Evolutionary conservation across 2,329 filamentous ascomycete species (phyloP).

Genomic region (Albifimbria verrucaria): DNA sequence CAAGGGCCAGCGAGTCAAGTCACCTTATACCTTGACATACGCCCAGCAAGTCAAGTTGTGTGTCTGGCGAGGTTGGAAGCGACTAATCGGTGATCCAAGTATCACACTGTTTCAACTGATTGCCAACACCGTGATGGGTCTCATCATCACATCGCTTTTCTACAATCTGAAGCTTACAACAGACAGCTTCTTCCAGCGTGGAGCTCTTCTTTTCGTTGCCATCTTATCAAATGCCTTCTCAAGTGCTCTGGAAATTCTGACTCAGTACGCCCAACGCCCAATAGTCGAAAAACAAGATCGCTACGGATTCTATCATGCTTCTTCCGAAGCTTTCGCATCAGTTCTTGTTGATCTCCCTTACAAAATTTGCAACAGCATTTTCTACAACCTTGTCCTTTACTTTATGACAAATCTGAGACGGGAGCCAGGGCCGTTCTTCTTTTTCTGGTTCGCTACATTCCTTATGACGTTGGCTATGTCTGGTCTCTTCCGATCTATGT

Average conservation of each 20-base stretch:
- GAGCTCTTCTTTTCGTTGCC: constrained; percentile 50
- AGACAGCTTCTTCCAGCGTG: constrained; percentile 40
- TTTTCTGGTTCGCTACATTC: constrained; percentile 44
- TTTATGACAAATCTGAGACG: constrained; percentile 45
- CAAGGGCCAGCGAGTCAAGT: constrained; percentile 39
- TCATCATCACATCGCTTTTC: constrained; percentile 51
- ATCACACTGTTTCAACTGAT: constrained; percentile 8
- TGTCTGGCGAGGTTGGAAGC: constrained; percentile 35
- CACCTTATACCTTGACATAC: constrained; percentile 45
- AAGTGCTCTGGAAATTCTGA: constrained; percentile 33
- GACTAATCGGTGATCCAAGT: constrained; percentile 29
- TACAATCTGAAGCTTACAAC: constrained; percentile 40
- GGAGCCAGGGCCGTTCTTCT: constrained; percentile 44
- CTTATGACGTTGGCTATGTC: constrained; percentile 59
- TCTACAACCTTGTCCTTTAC: constrained; percentile 44
- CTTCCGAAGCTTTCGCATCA: constrained; percentile 29
- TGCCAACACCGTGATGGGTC: constrained; percentile 41
- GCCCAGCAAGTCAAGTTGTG: constrained; percentile 42
- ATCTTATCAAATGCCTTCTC: constrained; percentile 50
- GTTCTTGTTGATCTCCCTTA: constrained; percentile 41
- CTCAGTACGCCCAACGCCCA: constrained; percentile 32
- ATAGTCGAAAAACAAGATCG: constrained; percentile 37
- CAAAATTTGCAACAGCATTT: constrained; percentile 35
- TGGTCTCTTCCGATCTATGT: constrained; percentile 51
- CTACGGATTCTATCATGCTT: constrained; percentile 37